Evolutionary conservation across 192 early-diverging fungal species (phyloP).

Genomic region (Pilobolus umbonatus): DNA sequence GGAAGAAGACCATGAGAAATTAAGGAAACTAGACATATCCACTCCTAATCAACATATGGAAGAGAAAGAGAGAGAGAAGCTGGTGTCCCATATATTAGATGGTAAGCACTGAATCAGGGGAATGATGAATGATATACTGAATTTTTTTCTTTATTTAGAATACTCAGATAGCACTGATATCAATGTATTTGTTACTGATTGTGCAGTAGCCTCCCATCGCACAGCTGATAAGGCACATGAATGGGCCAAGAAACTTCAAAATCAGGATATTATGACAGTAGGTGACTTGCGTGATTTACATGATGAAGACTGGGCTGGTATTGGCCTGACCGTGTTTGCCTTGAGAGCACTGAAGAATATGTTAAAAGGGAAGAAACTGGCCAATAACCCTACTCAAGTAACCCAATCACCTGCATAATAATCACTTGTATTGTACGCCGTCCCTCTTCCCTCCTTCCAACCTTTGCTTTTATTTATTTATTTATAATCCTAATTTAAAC

Average conservation of each 20-base stretch:
- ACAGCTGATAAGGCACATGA: constrained; percentile 67
- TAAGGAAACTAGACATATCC: neutral
- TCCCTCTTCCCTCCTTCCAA: no score
- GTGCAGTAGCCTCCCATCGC: constrained; percentile 58
- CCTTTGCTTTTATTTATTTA: no score
- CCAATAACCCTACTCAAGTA: no score
- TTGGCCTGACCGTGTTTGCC: constrained; percentile 55
- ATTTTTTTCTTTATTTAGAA: constrained; percentile 12
- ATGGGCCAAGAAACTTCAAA: constrained; percentile 67
- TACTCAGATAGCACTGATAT: constrained; percentile 56
- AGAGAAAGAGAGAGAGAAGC: constrained; percentile 13
- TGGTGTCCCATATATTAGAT: constrained; percentile 31
- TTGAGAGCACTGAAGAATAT: constrained; percentile 49
- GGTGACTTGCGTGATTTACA: constrained; percentile 69
- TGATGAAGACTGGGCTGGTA: constrained; percentile 70
- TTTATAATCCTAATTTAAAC: no score
- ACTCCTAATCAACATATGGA: neutral
- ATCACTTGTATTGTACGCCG: no score
- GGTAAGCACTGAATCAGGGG: constrained; percentile 10
- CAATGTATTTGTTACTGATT: constrained; percentile 65
- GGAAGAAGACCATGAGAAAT: neutral
- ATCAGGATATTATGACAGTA: constrained; percentile 76
- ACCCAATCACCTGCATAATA: no score
- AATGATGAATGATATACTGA: neutral
- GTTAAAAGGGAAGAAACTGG: constrained; percentile 42